Conservation (phyloP, 2,329 filamentous ascomycete genomes). For the Curvularia sp. region DNA sequence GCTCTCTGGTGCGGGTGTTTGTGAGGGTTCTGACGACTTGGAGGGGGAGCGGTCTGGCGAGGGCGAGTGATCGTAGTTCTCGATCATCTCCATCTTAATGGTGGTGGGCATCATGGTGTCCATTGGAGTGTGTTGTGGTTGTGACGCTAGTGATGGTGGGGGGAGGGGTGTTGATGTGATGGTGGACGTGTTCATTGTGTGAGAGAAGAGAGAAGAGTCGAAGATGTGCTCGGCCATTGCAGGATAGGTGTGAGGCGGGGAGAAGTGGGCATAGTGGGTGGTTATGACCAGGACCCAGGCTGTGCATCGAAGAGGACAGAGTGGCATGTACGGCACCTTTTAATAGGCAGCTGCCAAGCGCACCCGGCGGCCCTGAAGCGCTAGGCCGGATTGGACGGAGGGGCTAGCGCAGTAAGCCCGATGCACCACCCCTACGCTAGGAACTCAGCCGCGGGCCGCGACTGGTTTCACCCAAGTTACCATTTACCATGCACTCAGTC, state of each 20-base stretch:
- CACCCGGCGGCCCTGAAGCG: slow-evolving; percentile 24
- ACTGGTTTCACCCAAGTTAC: slow-evolving; percentile 30
- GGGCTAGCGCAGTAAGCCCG: slow-evolving; percentile 16
- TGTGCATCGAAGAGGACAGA: slow-evolving; percentile 36
- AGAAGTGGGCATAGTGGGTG: slow-evolving; percentile 42
- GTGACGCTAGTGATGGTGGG: slow-evolving; percentile 11
- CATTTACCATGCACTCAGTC: slow-evolving; percentile 23
- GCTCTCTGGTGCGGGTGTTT: slow-evolving; percentile 33
- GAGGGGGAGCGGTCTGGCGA: slow-evolving; percentile 31
- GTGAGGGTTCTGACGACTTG: slow-evolving; percentile 25
- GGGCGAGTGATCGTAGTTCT: slow-evolving; percentile 36
- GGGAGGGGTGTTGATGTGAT: slow-evolving; percentile 14
- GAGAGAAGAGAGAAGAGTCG: slow-evolving; percentile 28
- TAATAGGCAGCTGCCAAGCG: slow-evolving; percentile 39
- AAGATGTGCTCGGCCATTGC: slow-evolving; percentile 41
- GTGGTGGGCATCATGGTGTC: slow-evolving; percentile 40
- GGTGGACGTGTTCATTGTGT: slow-evolving; percentile 35
- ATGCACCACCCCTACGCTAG: slow-evolving; percentile 27
- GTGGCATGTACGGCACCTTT: slow-evolving; percentile 48
- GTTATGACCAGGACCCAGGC: slow-evolving; percentile 33
- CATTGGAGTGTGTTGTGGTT: slow-evolving; percentile 10
- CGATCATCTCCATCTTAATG: slow-evolving; percentile 54
- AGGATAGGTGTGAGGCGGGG: slow-evolving; percentile 38
- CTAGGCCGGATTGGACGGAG: slow-evolving; percentile 20
- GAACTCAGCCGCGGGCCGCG: slow-evolving; percentile 37